Evolutionary conservation across 352 stramenopile species (phyloP), one percentile per base, ranked within the genome.

Genomic region (Globisporangium lucens): DNA sequence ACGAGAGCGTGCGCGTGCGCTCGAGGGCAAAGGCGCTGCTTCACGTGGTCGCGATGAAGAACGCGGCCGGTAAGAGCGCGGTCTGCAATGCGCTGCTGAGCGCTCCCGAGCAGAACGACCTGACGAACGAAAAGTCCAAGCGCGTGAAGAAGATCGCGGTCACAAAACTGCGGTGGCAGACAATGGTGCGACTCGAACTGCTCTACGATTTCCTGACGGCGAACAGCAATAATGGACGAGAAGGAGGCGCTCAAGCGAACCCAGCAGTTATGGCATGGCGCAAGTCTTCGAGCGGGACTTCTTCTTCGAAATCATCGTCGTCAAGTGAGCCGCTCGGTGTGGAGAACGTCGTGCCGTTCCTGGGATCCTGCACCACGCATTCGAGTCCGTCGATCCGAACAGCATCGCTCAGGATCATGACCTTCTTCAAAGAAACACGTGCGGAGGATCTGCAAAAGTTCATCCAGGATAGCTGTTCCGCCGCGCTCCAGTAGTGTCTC

Each of bases 51-150:
- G 80, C 79, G 1, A 66, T 47, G 4, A 89, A 87, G 57, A 83
- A 85, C 62, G 51, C 65, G 0, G 66, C 84, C 0, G 85, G 87
- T 0, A 79, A 85, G 43, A 91, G 85, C 51, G 79, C 83, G 0
- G 82, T 93, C 0, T 89, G 75, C 59, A 93, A 91, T 47, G 85
- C 85, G 8, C 65, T 93, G n/a, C 70, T 95, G 22, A 86, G 83
- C 49, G 77, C 80, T 0, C 85, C 87, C 0, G 87, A 95, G 67
- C 80, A 90, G 46, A 77, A 61, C 2, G 78, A 90, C 35, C n/a
- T 79, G 30, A 67, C 58, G 1, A 70, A 72, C 41, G 75, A 77
- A 1, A 71, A 62, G 5, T 75, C 68, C 0, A 77, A 82, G 29
- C 66, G 61, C 2, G 43, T 63, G 13, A 73, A 75, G 20, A 90